Conservation (phyloP, 164 flowering plant genomes). For the Vitis rupestris region DNA sequence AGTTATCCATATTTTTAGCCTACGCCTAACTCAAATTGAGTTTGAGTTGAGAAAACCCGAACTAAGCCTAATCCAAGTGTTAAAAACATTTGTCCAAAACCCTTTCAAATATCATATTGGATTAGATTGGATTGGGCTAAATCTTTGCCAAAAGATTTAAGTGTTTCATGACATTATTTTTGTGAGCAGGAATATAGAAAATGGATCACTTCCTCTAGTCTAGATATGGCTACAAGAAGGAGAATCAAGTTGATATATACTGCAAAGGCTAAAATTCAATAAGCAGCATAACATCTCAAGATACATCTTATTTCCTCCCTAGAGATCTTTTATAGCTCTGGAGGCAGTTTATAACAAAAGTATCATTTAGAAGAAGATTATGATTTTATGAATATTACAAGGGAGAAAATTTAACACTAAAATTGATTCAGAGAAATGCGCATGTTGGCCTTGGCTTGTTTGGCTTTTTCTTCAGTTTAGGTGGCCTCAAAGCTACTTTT, state of each 20-base stretch:
- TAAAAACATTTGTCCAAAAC: no score
- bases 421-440: slow-evolving; percentile 14
- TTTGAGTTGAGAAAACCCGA: no score
- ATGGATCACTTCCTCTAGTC: no score
- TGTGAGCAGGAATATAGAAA: no score
- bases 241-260: not conserved
- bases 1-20: no score
- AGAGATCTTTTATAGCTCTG: not conserved
- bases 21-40: no score
- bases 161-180: no score
- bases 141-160: no score
- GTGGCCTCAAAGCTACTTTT: slow-evolving; percentile 13
- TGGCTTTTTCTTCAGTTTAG: slow-evolving; percentile 7
- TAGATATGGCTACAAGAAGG: no score
- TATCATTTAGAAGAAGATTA: not conserved
- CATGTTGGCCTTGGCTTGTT: slow-evolving; percentile 18
- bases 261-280: not conserved
- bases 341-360: not conserved
- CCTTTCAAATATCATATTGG: no score
- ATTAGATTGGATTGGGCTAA: no score
- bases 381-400: not conserved
- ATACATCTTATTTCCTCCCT: not conserved
- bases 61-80: no score
- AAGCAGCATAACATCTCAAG: not conserved
- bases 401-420: not conserved